These are phyloP conservation scores for Petunia secreta DNA, from an alignment of 257 asterid species.

Conservation along the genomic window DNA sequence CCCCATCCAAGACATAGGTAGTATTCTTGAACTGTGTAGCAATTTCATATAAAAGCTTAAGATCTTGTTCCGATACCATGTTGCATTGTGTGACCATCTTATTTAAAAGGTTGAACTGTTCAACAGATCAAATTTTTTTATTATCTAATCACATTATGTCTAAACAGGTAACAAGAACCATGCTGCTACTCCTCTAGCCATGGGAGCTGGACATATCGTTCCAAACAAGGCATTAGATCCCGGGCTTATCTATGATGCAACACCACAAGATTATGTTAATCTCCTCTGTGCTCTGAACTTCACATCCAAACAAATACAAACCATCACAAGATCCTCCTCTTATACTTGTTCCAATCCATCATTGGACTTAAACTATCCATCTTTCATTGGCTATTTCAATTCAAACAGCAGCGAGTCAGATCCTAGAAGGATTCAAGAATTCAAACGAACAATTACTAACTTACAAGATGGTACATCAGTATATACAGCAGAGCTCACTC, in stretches of 20 bases:
- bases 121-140: neutral
- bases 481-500: conserved; percentile 43
- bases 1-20: conserved; percentile 55
- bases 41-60: neutral
- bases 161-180: neutral
- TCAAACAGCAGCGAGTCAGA: conserved; percentile 4
- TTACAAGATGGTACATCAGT: conserved; percentile 48
- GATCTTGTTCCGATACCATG: neutral
- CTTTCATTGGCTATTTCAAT: conserved; percentile 61
- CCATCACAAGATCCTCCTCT: conserved; percentile 48
- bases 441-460: conserved; percentile 62
- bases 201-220: conserved; percentile 75
- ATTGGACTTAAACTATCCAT: conserved; percentile 71
- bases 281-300: conserved; percentile 61
- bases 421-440: conserved; percentile 37
- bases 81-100: neutral
- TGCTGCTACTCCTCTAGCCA: conserved; percentile 58
- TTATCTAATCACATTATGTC: neutral
- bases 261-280: conserved; percentile 46
- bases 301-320: conserved; percentile 44
- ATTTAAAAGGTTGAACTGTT: neutral
- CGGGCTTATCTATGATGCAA: conserved; percentile 62
- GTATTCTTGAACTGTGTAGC: neutral
- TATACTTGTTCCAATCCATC: conserved; percentile 59
- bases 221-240: conserved; percentile 74